Evolutionary conservation across 2,329 filamentous ascomycete genomes (phyloP), one percentile per base, ranked within the genome.

Genomic region (Trichoderma brevicompactum): DNA sequence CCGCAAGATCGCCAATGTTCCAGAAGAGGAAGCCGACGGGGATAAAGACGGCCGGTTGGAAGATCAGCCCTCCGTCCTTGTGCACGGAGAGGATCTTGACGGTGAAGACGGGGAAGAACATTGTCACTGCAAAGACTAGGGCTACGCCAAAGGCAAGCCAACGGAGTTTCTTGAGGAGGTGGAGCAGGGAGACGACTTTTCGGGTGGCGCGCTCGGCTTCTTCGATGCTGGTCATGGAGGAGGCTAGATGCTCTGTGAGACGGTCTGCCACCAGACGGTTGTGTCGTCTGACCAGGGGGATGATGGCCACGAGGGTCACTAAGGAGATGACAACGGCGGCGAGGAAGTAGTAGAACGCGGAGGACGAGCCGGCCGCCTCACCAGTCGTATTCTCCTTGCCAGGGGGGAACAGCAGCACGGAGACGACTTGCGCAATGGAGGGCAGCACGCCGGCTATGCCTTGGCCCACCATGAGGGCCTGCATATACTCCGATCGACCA

Each of bases 31-130:
- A 96, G 3, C 86, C 92, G 0, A 97, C 83, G 0, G 95, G 94
- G 65, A 98, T 94, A 76, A 98, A 99, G 15, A 89, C 88, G 0
- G 87, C 82, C 0, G 92, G 87, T 60, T 87, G 86, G 69, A 96
- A 86, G 15, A 96, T 79, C 15, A 83, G 80, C 12, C 85, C 82
- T 7, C 74, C 68, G 68, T 70, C 74, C 66, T 73, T 71, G 28
- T 73, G 71, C 10, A 84, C 79, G 8, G 83, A 85, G 40, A 79
- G 72, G 68, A 81, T 89, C 77, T 89, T 87, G 65, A 84, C 80
- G 0, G 95, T 98, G 78, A 96, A 96, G 67, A 98, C 92, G 0
- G 95, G 95, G 80, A 94, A 98, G 75, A 95, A 88, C 94, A 99
- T 98, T 56, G 94, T 94, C 63, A 94, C 79, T 48, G 84, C 79